These are phyloP conservation scores for Phaseolus lunatus DNA, from an alignment of 306 rosid species.

Conservation along the genomic window DNA sequence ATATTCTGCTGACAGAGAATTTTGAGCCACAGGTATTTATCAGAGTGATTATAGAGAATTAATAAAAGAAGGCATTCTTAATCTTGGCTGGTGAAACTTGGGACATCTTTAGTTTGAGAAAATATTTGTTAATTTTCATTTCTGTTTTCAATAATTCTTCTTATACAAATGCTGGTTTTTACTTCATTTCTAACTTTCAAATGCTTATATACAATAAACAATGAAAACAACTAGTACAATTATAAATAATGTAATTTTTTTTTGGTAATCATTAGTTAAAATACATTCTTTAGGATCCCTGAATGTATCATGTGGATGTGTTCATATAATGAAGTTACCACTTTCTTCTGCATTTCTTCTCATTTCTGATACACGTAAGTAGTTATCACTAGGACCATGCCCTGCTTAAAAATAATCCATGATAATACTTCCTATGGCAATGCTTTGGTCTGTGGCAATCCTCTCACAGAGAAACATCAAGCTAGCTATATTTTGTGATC, in stretches of 20 bases:
- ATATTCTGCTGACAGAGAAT: conserved; percentile 75
- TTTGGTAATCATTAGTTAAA: no score
- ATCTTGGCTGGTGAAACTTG: background rate
- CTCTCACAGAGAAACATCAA: background rate
- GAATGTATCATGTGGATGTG: background rate
- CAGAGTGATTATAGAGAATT: background rate
- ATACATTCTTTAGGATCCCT: background rate
- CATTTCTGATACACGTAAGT: background rate
- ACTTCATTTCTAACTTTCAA: no score
- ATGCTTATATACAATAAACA: no score
- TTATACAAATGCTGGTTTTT: no score
- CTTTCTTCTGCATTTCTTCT: background rate
- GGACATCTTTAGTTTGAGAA: no score
- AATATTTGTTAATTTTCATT: no score
- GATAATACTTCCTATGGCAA: background rate
- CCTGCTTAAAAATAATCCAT: background rate
- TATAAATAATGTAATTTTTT: no score
- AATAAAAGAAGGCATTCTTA: background rate
- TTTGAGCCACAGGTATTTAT: conserved; percentile 80
- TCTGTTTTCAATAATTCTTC: no score
- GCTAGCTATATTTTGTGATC: background rate
- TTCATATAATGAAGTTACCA: background rate
- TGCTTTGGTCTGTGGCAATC: background rate
- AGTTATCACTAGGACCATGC: background rate
- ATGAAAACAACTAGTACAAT: no score